phyloP scores from a whole-genome alignment of 768 basidiomycete genomes.

The Asterophora parasitica region DNA sequence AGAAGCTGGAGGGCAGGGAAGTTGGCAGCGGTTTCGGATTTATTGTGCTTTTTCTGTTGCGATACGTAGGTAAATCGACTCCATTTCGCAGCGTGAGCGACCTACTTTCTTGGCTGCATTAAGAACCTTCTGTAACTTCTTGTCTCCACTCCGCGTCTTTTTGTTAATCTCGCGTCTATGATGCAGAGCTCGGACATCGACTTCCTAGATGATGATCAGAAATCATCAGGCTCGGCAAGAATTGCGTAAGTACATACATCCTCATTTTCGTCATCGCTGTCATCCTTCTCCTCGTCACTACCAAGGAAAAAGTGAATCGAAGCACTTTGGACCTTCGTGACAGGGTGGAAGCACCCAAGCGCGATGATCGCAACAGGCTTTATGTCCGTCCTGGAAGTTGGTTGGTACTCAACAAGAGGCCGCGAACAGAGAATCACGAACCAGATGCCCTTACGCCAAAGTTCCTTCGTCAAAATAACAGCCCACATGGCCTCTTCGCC shows the following conservation, averaged over 20 bases:
- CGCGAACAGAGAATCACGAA: conserved; percentile 22
- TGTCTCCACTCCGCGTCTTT: conserved; percentile 80
- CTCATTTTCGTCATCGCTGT: conserved; percentile 69
- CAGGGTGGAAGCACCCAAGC: conserved; percentile 89
- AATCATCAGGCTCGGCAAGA: neutral
- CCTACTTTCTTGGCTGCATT: conserved; percentile 72
- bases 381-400: conserved; percentile 63
- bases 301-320: conserved; percentile 97
- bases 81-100: neutral
- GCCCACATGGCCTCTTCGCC: conserved; percentile 98
- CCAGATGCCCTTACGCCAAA: conserved; percentile 95
- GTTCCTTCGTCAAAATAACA: conserved; percentile 84
- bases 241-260: conserved; percentile 29
- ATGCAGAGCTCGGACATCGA: conserved; percentile 69
- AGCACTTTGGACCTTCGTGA: conserved; percentile 89
- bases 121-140: conserved; percentile 69
- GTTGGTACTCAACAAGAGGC: neutral
- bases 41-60: conserved; percentile 32
- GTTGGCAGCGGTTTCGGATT: conserved; percentile 45
- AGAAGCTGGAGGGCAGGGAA: conserved; percentile 92
- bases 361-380: conserved; percentile 92
- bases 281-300: conserved; percentile 68
- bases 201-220: conserved; percentile 34
- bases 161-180: conserved; percentile 93
- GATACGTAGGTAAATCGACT: neutral